phyloP scores from a whole-genome alignment of 2,329 filamentous ascomycete species.

The Aspergillus cejpii region DNA sequence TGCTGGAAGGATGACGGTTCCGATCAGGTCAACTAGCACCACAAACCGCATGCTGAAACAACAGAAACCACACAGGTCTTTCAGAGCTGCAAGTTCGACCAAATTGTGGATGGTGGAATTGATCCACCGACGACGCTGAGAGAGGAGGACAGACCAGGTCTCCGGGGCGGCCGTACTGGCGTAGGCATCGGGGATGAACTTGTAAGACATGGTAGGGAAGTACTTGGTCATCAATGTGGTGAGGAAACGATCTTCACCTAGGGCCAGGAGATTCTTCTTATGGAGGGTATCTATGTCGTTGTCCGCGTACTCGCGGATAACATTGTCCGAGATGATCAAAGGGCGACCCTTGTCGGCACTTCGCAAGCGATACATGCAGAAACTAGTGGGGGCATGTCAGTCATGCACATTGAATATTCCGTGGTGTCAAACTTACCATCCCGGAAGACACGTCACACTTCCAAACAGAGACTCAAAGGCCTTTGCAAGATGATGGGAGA shows the following conservation, averaged over 20 bases:
- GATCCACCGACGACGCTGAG: slow-evolving; percentile 98
- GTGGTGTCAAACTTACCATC: slow-evolving; percentile 65
- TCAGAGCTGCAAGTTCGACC: slow-evolving; percentile 78
- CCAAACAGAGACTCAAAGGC: slow-evolving; percentile 97
- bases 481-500: slow-evolving; percentile 94
- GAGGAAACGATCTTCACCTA: slow-evolving; percentile 94
- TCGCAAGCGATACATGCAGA: slow-evolving; percentile 95
- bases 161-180: slow-evolving; percentile 91
- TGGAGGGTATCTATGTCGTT: slow-evolving; percentile 90
- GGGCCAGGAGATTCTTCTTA: slow-evolving; percentile 84
- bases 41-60: slow-evolving; percentile 98
- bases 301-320: slow-evolving; percentile 83
- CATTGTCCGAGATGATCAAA: slow-evolving; percentile 80
- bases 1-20: slow-evolving; percentile 85
- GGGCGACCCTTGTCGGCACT: slow-evolving; percentile 92
- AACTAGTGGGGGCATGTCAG: slow-evolving; percentile 55
- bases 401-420: slow-evolving; percentile 3
- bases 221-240: slow-evolving; percentile 98
- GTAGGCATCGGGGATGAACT: slow-evolving; percentile 89
- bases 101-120: slow-evolving; percentile 98
- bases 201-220: slow-evolving; percentile 92
- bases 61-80: slow-evolving; percentile 97
- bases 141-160: slow-evolving; percentile 86
- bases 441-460: slow-evolving; percentile 95
- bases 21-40: slow-evolving; percentile 87